phyloP scores from a whole-genome alignment of 176 grass and related monocot species.

The Oryza australiensis region DNA sequence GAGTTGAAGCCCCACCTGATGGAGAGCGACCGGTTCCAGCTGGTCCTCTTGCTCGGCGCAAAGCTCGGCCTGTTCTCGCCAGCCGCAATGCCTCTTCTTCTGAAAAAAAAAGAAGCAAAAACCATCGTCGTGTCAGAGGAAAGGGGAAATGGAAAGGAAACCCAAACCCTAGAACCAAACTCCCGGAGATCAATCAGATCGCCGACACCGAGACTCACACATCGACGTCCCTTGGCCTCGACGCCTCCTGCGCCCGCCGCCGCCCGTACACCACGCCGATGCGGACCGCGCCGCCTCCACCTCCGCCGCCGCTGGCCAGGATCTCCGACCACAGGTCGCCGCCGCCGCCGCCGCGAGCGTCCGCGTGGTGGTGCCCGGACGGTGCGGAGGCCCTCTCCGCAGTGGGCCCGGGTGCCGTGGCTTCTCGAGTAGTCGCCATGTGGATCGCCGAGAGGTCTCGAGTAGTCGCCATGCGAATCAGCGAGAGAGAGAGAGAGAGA shows the following conservation, averaged over 20 bases:
- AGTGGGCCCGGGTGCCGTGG: constrained; percentile 19
- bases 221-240: constrained; percentile 16
- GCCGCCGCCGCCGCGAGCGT: not conserved
- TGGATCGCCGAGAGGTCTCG: not conserved
- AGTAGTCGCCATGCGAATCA: not conserved
- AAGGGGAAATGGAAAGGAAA: not conserved
- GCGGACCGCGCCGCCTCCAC: not conserved
- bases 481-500: not conserved
- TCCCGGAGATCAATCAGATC: not conserved
- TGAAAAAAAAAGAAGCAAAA: constrained; percentile 3
- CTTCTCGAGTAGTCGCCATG: constrained; percentile 35
- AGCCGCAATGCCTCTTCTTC: constrained; percentile 39
- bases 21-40: constrained; percentile 90
- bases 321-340: constrained; percentile 75
- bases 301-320: constrained; percentile 48
- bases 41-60: constrained; percentile 51
- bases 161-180: constrained; percentile 10
- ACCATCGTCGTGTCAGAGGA: not conserved
- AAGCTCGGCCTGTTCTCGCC: constrained; percentile 57
- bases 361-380: not conserved
- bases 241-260: constrained; percentile 42
- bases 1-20: constrained; percentile 60
- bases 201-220: constrained; percentile 32
- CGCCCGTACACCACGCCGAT: constrained; percentile 65
- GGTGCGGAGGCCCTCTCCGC: not conserved